These are phyloP conservation scores for Spatholobus suberectus DNA, from an alignment of 306 rosid species.

Conservation along the genomic window DNA sequence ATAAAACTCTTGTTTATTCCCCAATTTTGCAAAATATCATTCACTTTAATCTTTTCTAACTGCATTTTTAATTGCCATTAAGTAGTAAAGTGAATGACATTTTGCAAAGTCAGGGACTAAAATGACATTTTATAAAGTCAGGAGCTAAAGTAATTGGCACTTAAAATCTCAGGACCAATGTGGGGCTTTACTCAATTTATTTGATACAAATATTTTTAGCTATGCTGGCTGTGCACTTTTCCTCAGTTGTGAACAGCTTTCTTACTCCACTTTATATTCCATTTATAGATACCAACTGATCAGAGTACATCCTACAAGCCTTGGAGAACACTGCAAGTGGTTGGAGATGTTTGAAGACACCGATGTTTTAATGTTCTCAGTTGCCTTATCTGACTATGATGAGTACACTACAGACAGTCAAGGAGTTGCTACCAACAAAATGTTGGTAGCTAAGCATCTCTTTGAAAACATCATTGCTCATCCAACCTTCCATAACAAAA, in stretches of 20 bases:
- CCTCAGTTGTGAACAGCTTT: not conserved
- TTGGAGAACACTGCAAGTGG: slow-evolving; percentile 79
- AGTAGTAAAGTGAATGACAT: not conserved
- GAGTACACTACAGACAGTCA: slow-evolving; percentile 52
- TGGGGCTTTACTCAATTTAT: not conserved
- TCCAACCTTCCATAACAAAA: slow-evolving; percentile 53
- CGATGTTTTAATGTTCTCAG: slow-evolving; percentile 65
- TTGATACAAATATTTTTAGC: not conserved
- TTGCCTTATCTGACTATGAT: slow-evolving; percentile 68
- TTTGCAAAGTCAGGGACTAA: not conserved
- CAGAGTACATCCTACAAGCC: slow-evolving; percentile 67
- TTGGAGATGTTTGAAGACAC: slow-evolving; percentile 77
- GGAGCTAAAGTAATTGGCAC: not conserved
- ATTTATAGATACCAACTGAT: slow-evolving; percentile 68
- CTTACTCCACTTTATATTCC: slow-evolving; percentile 12
- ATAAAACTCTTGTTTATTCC: not conserved
- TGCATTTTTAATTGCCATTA: not conserved
- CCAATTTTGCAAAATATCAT: not conserved
- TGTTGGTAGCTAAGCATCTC: slow-evolving; percentile 70
- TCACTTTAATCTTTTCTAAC: not conserved
- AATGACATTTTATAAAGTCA: not conserved
- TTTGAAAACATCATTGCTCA: slow-evolving; percentile 65
- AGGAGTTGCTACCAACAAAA: slow-evolving; percentile 66
- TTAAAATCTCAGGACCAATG: not conserved
- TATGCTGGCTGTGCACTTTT: not conserved